These are phyloP conservation scores for Penicillium sp. DNA, from an alignment of 2,329 filamentous ascomycete genomes.

Conservation along the genomic window DNA sequence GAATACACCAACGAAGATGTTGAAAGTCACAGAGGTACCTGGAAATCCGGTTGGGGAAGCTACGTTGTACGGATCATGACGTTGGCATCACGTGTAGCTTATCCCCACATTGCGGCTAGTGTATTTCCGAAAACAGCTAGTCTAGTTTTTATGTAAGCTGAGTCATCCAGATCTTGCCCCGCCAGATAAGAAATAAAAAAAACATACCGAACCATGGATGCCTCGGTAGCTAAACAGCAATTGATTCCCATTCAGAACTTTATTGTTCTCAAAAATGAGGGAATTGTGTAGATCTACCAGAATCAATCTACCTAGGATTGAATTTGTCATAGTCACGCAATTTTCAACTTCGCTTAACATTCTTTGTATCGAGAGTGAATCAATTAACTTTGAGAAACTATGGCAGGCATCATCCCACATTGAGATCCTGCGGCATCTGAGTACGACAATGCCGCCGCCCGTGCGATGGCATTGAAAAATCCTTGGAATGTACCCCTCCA, in stretches of 20 bases:
- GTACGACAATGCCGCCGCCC: neutral
- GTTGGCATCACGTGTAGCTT: constrained; percentile 22
- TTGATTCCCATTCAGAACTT: neutral
- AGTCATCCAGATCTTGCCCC: constrained; percentile 8
- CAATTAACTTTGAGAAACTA: neutral
- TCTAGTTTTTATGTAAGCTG: constrained; percentile 4
- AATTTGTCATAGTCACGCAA: neutral
- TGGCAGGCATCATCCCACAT: constrained; percentile 1
- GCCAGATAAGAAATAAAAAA: constrained; percentile 5
- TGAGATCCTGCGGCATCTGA: constrained; percentile 3
- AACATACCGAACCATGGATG: constrained; percentile 3
- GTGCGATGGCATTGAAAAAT: constrained; percentile 1
- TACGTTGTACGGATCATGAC: constrained; percentile 11
- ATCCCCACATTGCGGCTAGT: constrained; percentile 11
- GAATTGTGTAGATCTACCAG: neutral
- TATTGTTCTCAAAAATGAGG: neutral
- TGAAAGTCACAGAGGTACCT: constrained; percentile 3
- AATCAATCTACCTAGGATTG: neutral
- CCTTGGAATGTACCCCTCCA: constrained; percentile 11
- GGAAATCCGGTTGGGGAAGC: constrained; percentile 20
- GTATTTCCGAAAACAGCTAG: constrained; percentile 11
- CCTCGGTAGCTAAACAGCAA: neutral
- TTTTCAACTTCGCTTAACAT: neutral
- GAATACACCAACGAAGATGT: constrained; percentile 7
- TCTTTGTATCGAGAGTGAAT: constrained; percentile 5